Percentiles rank a stretch among this genome's conserved stretches.
These are phyloP conservation scores for Notholithocarpus densiflorus DNA, from an alignment of 306 rosid genomes.

Conservation along the genomic window DNA sequence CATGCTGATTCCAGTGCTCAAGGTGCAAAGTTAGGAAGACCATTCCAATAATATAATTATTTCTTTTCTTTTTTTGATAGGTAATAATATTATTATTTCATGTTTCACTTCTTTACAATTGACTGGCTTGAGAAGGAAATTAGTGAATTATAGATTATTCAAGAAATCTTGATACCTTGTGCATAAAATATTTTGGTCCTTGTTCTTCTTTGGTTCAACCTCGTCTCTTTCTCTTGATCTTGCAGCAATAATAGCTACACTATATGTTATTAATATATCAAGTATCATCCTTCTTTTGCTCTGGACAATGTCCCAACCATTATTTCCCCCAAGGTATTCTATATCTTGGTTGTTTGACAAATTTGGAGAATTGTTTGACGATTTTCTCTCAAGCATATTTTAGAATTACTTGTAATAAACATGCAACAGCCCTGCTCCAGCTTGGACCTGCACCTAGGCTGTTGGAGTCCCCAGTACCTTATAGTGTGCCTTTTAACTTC, in stretches of 20 bases:
- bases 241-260: not conserved
- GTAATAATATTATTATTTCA: too few relatives aligned
- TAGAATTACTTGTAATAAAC: not conserved
- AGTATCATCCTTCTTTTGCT: not conserved
- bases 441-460: not conserved
- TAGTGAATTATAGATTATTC: too few relatives aligned
- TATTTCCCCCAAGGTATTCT: not conserved
- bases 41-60: too few relatives aligned
- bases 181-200: not conserved
- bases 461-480: not conserved
- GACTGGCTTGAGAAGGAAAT: too few relatives aligned
- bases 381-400: not conserved
- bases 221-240: not conserved
- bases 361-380: not conserved
- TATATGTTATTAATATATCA: not conserved
- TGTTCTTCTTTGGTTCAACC: not conserved
- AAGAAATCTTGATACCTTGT: not conserved
- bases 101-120: too few relatives aligned
- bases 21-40: too few relatives aligned
- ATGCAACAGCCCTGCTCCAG: not conserved
- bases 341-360: not conserved
- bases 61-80: too few relatives aligned
- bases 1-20: too few relatives aligned
- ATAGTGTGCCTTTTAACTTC: not conserved
- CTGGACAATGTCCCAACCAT: not conserved